These are phyloP conservation scores for Eucalyptus marginata DNA, from an alignment of 345 rosid species.

Conservation along the genomic window DNA sequence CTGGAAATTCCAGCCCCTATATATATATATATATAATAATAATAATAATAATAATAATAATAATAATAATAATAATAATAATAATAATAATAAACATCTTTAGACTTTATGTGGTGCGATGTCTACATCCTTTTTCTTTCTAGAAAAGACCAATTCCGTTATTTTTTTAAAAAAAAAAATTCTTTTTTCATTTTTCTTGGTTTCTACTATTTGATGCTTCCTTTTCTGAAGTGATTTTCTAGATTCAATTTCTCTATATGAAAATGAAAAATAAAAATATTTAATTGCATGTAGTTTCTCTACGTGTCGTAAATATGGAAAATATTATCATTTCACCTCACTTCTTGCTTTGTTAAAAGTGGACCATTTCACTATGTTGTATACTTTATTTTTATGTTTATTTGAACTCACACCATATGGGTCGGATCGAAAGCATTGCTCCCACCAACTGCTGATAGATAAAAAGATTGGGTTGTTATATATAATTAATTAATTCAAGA, in stretches of 20 bases:
- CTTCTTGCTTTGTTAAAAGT: neutral
- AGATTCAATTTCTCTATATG: neutral
- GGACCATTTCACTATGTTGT: neutral
- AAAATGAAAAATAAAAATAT: no score
- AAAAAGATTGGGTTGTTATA: neutral
- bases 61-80: no score
- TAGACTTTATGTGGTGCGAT: neutral
- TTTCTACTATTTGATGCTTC: neutral
- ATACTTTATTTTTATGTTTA: no score
- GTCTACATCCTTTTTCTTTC: neutral
- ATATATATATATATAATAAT: neutral
- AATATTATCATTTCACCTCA: neutral
- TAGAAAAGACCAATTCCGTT: neutral
- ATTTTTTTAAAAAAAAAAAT: no score
- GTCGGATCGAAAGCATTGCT: rapidly evolving
- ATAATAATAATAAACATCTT: neutral
- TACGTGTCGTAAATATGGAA: no score
- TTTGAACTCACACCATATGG: neutral
- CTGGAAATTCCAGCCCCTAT: neutral
- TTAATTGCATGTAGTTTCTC: no score
- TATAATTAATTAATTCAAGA: no score
- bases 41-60: no score
- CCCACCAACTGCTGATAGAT: neutral
- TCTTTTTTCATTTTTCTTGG: neutral
- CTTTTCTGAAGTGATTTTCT: neutral